Base-by-base conservation (phyloP, 169 alveolate species). In the Eimeria acervulina region DNA sequence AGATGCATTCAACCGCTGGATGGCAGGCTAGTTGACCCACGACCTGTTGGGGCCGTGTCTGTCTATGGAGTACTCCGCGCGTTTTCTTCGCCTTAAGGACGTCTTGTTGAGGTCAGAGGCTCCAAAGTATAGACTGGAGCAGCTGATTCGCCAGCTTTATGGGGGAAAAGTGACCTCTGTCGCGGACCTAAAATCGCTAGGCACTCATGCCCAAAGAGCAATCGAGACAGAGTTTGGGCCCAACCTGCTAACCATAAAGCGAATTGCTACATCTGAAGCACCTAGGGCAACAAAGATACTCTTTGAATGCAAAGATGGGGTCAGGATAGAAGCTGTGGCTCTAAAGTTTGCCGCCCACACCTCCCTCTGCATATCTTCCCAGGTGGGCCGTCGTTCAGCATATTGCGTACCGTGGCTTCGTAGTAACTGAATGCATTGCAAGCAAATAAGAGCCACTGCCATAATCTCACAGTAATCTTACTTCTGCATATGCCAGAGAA, bases 331-430 rank as follows among this genome's bases (percentile, higher is more conserved):
- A 95, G 97, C 99, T 12, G 98, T 98, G 0, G 94, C 97, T 3
- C 96, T 98, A 78, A 97, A 97, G 93, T 98, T 98, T 91, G 97
- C 97, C 38, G 96, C 98, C 10, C 98, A 98, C 89, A 97, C 96
- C 76, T 97, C 98, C 23, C 97, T 98, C 36, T 97, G 99, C 95
- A 97, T 98, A 94, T 98, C 99, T 21, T 96, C 98, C 23, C 99
- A 98, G 96, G 98, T 97, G 93, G 89, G 96, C 63, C 42, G 23
- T 78, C 38, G 10, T 23, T 21, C 31, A 44, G 66, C 21, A 44
- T 38, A 10, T 40, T 17, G 12, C 33, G 44, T 15, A 17, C 10
- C 51, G 47, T 42, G 40, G 26, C 17, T 36, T 38, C 38, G 88
- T 7, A 78, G 19, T 26, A 42, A 2, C 40, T 23, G 81, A 15